Conservation (phyloP, 2,329 filamentous ascomycete species). For the Cladophialophora bantiana region DNA sequence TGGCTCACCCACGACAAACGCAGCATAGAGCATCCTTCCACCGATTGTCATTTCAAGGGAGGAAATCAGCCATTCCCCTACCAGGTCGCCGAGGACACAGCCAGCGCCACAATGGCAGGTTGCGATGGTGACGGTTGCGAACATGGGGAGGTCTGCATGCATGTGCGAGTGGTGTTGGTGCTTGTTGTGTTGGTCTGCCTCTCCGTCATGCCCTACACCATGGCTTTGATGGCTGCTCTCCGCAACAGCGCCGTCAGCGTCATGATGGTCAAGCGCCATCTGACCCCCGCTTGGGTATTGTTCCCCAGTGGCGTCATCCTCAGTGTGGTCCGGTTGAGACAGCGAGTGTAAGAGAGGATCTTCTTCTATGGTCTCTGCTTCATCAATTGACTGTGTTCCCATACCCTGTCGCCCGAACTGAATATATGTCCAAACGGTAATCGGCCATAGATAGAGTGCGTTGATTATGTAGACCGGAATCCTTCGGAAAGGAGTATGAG, state of each 20-base stretch:
- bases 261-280: background rate
- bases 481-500: background rate
- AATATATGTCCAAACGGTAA: background rate
- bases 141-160: slow-evolving; percentile 25
- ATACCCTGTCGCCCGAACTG: background rate
- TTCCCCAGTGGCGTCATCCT: background rate
- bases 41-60: slow-evolving; percentile 40
- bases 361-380: background rate
- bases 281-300: background rate
- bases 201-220: background rate
- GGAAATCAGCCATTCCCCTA: slow-evolving; percentile 47
- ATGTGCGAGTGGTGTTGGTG: slow-evolving; percentile 16
- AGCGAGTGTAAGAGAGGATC: background rate
- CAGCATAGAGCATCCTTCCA: slow-evolving; percentile 37
- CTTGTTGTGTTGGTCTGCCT: background rate
- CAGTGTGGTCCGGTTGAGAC: background rate
- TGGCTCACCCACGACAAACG: slow-evolving; percentile 16
- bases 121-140: slow-evolving; percentile 42
- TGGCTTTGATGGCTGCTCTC: background rate
- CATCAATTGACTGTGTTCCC: background rate
- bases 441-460: background rate
- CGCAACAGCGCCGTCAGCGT: background rate
- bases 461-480: slow-evolving; percentile 7
- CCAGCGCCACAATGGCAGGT: slow-evolving; percentile 46
- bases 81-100: slow-evolving; percentile 45